Evolutionary conservation across 31 red algal genomes (phyloP).

Genomic region (Porphyra umbilicalis): DNA sequence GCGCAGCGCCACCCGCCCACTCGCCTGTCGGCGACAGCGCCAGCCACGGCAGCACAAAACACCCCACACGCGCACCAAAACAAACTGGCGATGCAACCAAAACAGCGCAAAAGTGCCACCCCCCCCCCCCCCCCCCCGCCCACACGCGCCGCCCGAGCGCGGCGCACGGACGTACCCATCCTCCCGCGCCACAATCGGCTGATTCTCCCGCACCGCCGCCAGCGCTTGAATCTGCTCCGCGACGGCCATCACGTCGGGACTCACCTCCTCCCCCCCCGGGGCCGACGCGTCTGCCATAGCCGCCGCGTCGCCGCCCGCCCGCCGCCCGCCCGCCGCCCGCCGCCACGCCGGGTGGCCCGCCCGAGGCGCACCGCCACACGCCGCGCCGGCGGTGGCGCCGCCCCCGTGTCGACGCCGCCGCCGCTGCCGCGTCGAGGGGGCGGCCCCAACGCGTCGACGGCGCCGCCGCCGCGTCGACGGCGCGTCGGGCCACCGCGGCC

Average conservation of each 20-base stretch:
- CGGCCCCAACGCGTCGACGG: too few species aligned
- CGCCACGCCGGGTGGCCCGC: neutral
- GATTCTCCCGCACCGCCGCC: conserved; percentile 51
- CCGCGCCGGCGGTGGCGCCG: too few species aligned
- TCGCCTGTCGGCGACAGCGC: too few species aligned
- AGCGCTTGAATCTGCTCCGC: conserved; percentile 44
- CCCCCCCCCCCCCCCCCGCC: neutral
- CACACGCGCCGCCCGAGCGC: neutral
- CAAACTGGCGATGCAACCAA: too few species aligned
- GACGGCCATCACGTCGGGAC: conserved; percentile 1
- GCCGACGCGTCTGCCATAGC: neutral
- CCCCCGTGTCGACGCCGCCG: too few species aligned
- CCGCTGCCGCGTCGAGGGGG: too few species aligned
- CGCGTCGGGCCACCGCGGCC: neutral
- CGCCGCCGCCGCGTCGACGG: too few species aligned
- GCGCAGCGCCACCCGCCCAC: too few species aligned
- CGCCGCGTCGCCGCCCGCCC: neutral
- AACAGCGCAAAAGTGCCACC: neutral
- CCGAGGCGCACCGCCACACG: too few species aligned
- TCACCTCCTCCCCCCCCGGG: neutral
- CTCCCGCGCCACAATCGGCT: conserved; percentile 83
- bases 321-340: neutral
- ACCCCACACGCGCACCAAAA: too few species aligned
- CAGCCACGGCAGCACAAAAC: too few species aligned
- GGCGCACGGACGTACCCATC: conserved; percentile 22